Conservation (phyloP, 768 basidiomycete genomes). For the Rhizopogon roseolus region DNA sequence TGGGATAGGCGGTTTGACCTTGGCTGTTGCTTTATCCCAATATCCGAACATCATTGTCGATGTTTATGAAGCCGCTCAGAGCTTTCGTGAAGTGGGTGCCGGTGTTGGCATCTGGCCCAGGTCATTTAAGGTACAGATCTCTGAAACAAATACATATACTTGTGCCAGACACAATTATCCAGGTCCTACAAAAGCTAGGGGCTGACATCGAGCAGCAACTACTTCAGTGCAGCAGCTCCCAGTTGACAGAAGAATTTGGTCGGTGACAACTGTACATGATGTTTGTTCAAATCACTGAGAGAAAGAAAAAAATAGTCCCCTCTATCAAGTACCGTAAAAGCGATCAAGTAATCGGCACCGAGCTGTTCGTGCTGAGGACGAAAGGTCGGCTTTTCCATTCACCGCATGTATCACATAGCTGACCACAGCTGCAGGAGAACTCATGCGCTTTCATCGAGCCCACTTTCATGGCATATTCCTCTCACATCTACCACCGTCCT, state of each 20-base stretch:
- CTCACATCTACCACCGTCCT: constrained; percentile 39
- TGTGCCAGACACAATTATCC: not conserved
- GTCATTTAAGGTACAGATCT: constrained; percentile 16
- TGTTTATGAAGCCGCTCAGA: constrained; percentile 48
- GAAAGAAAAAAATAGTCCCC: constrained; percentile 31
- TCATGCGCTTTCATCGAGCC: constrained; percentile 57
- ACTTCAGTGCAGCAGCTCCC: constrained; percentile 13
- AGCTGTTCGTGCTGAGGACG: constrained; percentile 49
- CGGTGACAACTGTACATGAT: not conserved
- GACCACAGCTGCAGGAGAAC: constrained; percentile 31
- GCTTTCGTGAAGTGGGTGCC: constrained; percentile 54
- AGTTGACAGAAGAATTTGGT: constrained; percentile 18
- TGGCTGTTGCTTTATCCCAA: constrained; percentile 30
- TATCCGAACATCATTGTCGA: constrained; percentile 53
- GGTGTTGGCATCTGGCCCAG: constrained; percentile 49
- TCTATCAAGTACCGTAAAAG: constrained; percentile 56
- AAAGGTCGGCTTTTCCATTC: constrained; percentile 38
- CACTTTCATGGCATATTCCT: constrained; percentile 63
- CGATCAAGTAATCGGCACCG: constrained; percentile 50
- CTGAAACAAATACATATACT: not conserved
- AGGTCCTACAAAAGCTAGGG: constrained; percentile 21
- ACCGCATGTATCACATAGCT: not conserved
- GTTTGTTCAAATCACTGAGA: not conserved
- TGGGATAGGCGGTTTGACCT: constrained; percentile 35
- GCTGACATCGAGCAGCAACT: constrained; percentile 13